These are phyloP conservation scores for Pyricularia grisea DNA, from an alignment of 2,329 filamentous ascomycete species.

Conservation along the genomic window DNA sequence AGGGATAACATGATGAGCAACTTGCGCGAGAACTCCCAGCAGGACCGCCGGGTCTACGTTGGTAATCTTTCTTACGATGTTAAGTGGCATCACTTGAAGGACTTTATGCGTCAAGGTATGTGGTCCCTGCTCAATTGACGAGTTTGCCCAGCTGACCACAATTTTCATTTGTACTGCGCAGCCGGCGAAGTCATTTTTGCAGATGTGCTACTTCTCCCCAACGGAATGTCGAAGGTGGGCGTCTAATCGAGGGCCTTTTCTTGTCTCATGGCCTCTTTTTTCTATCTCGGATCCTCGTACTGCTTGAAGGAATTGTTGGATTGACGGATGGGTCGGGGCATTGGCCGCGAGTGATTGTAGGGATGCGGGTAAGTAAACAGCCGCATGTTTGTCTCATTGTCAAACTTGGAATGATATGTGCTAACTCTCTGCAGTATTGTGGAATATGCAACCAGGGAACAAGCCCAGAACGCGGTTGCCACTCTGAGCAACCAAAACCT, in stretches of 20 bases:
- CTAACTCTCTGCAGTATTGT: slow-evolving; percentile 64
- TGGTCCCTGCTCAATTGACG: slow-evolving; percentile 8
- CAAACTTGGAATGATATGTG: background rate
- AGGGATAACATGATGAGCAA: slow-evolving; percentile 96
- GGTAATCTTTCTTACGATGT: slow-evolving; percentile 99
- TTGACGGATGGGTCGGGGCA: slow-evolving; percentile 89
- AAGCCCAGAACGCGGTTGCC: slow-evolving; percentile 95
- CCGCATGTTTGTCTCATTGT: background rate
- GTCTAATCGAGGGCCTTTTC: slow-evolving; percentile 64
- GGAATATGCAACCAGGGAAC: slow-evolving; percentile 99
- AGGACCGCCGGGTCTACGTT: slow-evolving; percentile 98
- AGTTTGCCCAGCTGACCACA: background rate
- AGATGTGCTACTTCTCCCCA: slow-evolving; percentile 98
- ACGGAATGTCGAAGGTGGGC: slow-evolving; percentile 99
- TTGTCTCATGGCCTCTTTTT: slow-evolving; percentile 35
- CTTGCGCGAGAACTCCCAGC: slow-evolving; percentile 88
- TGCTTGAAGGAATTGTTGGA: slow-evolving; percentile 70
- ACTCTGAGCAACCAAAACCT: slow-evolving; percentile 98
- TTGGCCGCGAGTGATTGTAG: slow-evolving; percentile 86
- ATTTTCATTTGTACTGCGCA: slow-evolving; percentile 28
- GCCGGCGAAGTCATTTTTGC: slow-evolving; percentile 99
- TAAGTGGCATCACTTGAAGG: slow-evolving; percentile 99
- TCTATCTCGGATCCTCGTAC: slow-evolving; percentile 11
- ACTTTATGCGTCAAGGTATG: slow-evolving; percentile 99
- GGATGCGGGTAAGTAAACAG: slow-evolving; percentile 86